phyloP scores from a whole-genome alignment of 2,329 filamentous ascomycete species.

The Fusarium algeriense region DNA sequence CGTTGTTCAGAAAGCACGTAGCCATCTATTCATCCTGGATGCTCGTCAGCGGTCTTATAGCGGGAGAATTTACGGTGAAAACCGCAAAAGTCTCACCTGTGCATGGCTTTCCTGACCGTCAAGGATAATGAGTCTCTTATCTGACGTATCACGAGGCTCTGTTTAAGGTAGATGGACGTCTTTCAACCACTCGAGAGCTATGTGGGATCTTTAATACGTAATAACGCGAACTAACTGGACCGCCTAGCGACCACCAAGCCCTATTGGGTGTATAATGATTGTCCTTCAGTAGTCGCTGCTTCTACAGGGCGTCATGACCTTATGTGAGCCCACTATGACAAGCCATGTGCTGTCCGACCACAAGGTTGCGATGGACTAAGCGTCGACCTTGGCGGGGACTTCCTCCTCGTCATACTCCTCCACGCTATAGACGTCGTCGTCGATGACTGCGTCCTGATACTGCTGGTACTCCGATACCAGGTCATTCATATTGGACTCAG shows the following conservation, averaged over 20 bases:
- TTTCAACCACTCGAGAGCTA: background rate
- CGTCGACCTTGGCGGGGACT: conserved; percentile 62
- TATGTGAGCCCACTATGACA: conserved; percentile 3
- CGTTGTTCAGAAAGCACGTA: background rate
- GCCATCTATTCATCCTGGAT: background rate
- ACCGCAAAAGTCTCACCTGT: background rate
- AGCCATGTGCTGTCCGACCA: conserved; percentile 5
- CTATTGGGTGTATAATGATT: conserved; percentile 3
- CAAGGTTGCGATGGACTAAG: conserved; percentile 9
- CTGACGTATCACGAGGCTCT: background rate
- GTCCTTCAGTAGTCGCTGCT: conserved; percentile 4
- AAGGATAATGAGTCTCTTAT: background rate
- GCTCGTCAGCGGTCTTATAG: background rate
- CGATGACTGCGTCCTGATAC: conserved; percentile 98
- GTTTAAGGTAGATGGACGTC: background rate
- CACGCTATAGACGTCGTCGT: conserved; percentile 75
- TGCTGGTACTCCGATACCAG: conserved; percentile 99
- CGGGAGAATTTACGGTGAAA: background rate
- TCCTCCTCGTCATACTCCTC: conserved; percentile 97
- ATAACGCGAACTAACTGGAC: background rate
- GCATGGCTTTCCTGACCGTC: background rate
- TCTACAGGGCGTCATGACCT: conserved; percentile 3
- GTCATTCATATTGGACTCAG: conserved; percentile 99
- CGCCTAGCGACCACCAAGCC: conserved; percentile 2
- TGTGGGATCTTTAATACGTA: background rate